A percentile compares a stretch with the other conserved stretches of the same genome.
Conservation (phyloP, 305 asterid genomes). For the Fraxinus floribunda region DNA sequence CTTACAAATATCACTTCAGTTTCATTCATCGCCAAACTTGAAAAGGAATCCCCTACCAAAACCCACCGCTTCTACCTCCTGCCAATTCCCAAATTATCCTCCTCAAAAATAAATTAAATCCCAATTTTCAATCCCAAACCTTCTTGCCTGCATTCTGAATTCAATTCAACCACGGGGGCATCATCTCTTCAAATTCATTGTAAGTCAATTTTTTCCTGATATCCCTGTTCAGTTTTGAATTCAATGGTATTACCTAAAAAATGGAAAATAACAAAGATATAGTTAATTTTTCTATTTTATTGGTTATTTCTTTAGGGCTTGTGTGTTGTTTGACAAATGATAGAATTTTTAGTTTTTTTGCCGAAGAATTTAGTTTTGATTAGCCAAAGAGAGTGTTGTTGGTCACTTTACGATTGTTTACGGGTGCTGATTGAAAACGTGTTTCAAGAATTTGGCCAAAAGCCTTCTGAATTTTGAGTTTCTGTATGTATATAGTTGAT, state of each 20-base stretch:
- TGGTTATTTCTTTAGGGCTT: slow-evolving; percentile 25
- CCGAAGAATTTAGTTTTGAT: slow-evolving; percentile 4
- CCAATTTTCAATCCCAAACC: neutral
- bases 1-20: neutral
- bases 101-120: neutral
- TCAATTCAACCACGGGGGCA: slow-evolving; percentile 10
- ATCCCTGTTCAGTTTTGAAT: slow-evolving; percentile 8
- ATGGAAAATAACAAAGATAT: neutral
- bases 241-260: neutral
- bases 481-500: neutral
- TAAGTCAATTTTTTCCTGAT: slow-evolving; percentile 24
- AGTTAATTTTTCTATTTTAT: neutral
- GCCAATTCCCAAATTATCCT: neutral
- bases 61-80: neutral
- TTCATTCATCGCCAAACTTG: neutral
- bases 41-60: neutral
- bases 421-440: neutral
- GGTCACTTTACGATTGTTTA: neutral
- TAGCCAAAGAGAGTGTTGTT: neutral
- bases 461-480: slow-evolving; percentile 10
- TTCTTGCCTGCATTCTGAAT: neutral
- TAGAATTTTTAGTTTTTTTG: neutral
- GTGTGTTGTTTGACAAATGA: neutral
- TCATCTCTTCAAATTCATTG: slow-evolving; percentile 22
- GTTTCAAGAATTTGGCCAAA: neutral